These are phyloP conservation scores for Alloteropsis angusta DNA, from an alignment of 202 grass and related monocot species.

Conservation along the genomic window DNA sequence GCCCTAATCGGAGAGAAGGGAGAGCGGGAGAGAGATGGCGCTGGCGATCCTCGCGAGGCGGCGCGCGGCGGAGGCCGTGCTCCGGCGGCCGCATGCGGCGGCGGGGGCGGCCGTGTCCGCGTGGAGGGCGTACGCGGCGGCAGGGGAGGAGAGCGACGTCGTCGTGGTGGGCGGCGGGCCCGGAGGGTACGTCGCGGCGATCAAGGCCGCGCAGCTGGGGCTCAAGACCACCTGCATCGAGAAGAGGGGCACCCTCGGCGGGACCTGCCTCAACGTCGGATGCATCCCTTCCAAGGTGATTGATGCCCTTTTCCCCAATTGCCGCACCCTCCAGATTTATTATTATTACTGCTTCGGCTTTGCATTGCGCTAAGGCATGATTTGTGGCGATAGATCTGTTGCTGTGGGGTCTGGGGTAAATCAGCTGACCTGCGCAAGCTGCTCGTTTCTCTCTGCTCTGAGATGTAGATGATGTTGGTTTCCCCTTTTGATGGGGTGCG, in stretches of 20 bases:
- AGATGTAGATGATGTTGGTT: not conserved
- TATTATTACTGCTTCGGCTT: not conserved
- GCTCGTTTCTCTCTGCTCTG: not conserved
- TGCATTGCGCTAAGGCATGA: not conserved
- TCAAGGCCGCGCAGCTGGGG: conserved; percentile 93
- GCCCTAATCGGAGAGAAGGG: not conserved
- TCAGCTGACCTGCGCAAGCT: not conserved
- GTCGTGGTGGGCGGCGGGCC: conserved; percentile 94
- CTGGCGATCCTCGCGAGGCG: conserved; percentile 56
- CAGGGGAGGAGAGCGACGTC: conserved; percentile 86
- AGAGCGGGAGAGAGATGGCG: conserved; percentile 32
- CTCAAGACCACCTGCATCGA: conserved; percentile 99
- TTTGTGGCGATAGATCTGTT: not conserved
- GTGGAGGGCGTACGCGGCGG: conserved; percentile 44
- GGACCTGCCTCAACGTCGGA: conserved; percentile 95
- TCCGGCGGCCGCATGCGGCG: conserved; percentile 29
- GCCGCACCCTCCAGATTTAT: not conserved
- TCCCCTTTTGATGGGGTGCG: not conserved
- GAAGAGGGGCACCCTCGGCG: conserved; percentile 82
- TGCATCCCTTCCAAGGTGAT: conserved; percentile 97
- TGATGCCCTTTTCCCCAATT: not conserved
- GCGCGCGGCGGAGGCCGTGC: conserved; percentile 37
- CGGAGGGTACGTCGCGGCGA: conserved; percentile 93
- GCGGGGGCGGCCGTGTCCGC: conserved; percentile 3
- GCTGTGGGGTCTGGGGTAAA: not conserved